A percentile compares a stretch with the other conserved stretches of the same genome.
Conservation (phyloP, 2,329 filamentous ascomycete genomes). For the Rugonectria rugulosa region DNA sequence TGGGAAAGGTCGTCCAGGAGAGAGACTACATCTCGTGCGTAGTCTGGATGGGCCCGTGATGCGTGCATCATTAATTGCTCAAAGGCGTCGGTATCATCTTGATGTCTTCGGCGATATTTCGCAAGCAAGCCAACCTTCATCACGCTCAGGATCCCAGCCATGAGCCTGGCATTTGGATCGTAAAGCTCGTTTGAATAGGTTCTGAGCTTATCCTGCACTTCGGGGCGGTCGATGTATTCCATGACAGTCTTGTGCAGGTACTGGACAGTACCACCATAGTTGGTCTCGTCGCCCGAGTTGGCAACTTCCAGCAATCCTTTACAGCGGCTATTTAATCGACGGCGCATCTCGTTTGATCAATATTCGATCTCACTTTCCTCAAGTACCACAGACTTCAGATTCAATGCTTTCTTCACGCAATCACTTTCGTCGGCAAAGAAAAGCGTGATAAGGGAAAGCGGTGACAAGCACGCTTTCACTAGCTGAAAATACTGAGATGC, state of each 20-base stretch:
- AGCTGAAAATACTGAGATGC: background rate
- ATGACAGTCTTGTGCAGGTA: slow-evolving; percentile 9
- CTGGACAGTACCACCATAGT: background rate
- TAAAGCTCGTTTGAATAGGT: background rate
- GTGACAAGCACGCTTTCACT: rapidly evolving
- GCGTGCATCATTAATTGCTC: background rate
- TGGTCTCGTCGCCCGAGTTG: rapidly evolving
- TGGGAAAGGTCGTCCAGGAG: background rate
- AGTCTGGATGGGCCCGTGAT: background rate
- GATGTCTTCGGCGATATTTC: background rate
- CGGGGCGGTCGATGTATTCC: background rate
- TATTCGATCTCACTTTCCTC: background rate
- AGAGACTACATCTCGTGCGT: background rate
- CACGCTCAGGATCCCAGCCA: background rate
- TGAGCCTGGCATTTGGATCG: background rate
- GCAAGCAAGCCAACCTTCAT: too few species aligned
- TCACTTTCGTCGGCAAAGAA: slow-evolving; percentile 19
- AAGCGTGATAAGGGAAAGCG: background rate
- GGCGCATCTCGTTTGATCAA: background rate
- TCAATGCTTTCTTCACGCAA: background rate
- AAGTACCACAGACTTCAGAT: background rate
- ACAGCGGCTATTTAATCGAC: slow-evolving; percentile 17
- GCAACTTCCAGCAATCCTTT: slow-evolving; percentile 8
- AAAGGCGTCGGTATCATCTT: background rate
- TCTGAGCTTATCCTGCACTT: background rate